Conservation (phyloP, 164 flowering plant genomes). For the Annona cherimola region DNA sequence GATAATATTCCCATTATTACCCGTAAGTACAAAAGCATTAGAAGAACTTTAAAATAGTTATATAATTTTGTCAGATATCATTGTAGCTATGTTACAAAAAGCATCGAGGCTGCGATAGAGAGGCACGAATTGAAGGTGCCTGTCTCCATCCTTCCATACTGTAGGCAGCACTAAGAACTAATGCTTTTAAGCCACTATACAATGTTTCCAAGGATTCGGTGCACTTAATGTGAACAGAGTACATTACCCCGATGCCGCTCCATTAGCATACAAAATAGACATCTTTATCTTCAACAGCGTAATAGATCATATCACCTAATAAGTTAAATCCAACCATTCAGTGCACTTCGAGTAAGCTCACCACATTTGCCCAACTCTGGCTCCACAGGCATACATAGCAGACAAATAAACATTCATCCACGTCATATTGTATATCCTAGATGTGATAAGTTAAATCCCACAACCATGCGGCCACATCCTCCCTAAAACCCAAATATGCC, state of each 20-base stretch:
- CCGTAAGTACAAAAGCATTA: too few species aligned
- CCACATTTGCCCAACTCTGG: neutral
- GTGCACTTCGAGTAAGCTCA: neutral
- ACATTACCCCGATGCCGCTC: neutral
- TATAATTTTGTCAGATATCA: too few species aligned
- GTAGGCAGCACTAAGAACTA: conserved; percentile 4
- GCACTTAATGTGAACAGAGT: neutral
- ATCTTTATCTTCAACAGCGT: neutral
- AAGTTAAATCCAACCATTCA: neutral
- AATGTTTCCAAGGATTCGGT: neutral
- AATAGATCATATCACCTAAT: neutral
- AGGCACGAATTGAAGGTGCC: conserved; percentile 4
- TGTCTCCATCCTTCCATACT: conserved; percentile 1
- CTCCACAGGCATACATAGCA: neutral
- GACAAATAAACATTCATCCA: neutral
- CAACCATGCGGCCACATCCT: neutral
- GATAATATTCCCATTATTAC: too few species aligned
- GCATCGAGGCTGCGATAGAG: neutral
- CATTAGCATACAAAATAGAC: too few species aligned
- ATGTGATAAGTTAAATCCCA: neutral
- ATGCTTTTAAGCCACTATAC: neutral
- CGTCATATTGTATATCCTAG: neutral
- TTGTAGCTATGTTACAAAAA: conserved; percentile 3
- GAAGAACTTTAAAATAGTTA: too few species aligned
- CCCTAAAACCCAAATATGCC: conserved; percentile 9